Evolutionary conservation across 352 stramenopile species (phyloP).

Genomic region (Pythium vanterpoolii): DNA sequence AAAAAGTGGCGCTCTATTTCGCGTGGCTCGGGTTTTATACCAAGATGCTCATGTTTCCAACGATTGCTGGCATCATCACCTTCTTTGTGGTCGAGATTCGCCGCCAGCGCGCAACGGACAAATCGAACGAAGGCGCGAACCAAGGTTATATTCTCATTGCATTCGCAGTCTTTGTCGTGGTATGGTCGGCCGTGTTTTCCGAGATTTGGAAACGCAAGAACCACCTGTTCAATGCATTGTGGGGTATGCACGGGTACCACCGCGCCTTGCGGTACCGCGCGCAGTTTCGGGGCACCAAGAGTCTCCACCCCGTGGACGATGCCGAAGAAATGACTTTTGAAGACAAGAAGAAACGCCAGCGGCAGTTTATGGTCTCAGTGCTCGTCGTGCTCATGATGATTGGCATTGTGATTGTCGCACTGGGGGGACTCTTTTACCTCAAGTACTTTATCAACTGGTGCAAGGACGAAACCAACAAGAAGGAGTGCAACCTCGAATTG

Average conservation of each 20-base stretch:
- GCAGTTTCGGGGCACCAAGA: conserved; percentile 81
- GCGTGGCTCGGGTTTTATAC: conserved; percentile 92
- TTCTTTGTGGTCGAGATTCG: conserved; percentile 49
- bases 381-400: conserved; percentile 76
- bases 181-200: conserved; percentile 87
- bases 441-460: conserved; percentile 72
- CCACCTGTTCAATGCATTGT: conserved; percentile 76
- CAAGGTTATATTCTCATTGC: conserved; percentile 71
- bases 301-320: conserved; percentile 65
- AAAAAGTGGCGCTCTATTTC: conserved; percentile 91
- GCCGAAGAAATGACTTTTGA: conserved; percentile 65
- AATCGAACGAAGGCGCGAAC: conserved; percentile 32
- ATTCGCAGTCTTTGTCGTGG: conserved; percentile 81
- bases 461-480: conserved; percentile 31
- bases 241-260: conserved; percentile 81
- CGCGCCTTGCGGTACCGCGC: conserved; percentile 68
- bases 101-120: conserved; percentile 25
- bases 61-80: conserved; percentile 75
- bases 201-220: conserved; percentile 90
- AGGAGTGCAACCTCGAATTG: conserved; percentile 20
- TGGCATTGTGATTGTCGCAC: conserved; percentile 59
- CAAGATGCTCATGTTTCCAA: conserved; percentile 87
- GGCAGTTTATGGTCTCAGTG: conserved; percentile 51
- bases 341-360: conserved; percentile 52
- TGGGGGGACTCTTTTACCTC: conserved; percentile 66